These are phyloP conservation scores for Xylaria castorea DNA, from an alignment of 495 filamentous ascomycete species.

Conservation along the genomic window DNA sequence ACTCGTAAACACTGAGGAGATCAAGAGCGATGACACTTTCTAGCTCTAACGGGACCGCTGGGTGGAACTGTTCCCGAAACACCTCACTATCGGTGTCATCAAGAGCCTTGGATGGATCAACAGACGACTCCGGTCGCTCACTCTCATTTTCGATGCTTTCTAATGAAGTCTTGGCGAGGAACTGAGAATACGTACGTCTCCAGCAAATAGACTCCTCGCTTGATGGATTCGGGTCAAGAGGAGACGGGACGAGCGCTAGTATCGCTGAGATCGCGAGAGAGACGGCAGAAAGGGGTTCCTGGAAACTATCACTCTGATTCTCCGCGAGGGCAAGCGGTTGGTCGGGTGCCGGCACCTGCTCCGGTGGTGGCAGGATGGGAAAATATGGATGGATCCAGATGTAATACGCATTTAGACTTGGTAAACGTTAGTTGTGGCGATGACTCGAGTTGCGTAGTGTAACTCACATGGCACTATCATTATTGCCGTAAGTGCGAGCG, in stretches of 20 bases:
- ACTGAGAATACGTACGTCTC: conserved; percentile 61
- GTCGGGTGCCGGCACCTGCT: conserved; percentile 50
- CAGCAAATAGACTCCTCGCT: conserved; percentile 53
- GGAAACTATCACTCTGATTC: conserved; percentile 51
- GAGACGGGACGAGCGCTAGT: conserved; percentile 61
- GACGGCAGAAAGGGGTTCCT: conserved; percentile 59
- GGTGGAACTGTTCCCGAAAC: conserved; percentile 58
- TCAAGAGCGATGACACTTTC: conserved; percentile 63
- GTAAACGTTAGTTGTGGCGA: conserved; percentile 33
- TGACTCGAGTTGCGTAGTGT: background rate
- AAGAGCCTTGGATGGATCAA: conserved; percentile 59
- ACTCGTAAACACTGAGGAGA: conserved; percentile 65
- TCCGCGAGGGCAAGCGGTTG: conserved; percentile 52
- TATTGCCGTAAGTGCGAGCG: conserved; percentile 35
- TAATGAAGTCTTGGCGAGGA: conserved; percentile 60
- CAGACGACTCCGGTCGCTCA: conserved; percentile 61
- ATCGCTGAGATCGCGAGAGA: conserved; percentile 63
- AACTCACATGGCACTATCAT: conserved; percentile 39
- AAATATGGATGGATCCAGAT: conserved; percentile 66
- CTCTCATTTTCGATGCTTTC: conserved; percentile 62
- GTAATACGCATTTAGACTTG: conserved; percentile 66
- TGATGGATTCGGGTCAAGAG: conserved; percentile 55
- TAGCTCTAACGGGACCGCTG: conserved; percentile 57
- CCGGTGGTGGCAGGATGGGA: conserved; percentile 63
- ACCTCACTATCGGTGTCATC: conserved; percentile 52